Base-by-base conservation (phyloP, 441 rosid species). In the Dalechampia spathulata region DNA sequence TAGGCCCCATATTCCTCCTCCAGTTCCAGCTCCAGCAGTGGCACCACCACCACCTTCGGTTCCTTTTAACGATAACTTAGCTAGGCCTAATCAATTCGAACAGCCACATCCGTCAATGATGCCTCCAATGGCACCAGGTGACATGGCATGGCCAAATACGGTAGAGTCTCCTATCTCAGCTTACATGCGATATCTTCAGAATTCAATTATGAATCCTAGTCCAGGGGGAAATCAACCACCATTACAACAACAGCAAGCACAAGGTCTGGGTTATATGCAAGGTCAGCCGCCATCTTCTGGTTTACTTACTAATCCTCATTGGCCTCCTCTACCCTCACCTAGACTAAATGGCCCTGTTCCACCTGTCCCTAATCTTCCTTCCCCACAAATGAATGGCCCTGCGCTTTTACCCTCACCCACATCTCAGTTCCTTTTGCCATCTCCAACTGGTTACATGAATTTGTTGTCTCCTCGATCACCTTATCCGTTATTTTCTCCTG, bases 151-250 rank as follows among this genome's bases (percentile, higher is more conserved):
- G 79, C 30, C 55, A 23, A 76, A 74, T 59, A 66, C 78, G 0
- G 82, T 82, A 0, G 95, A 87, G 21, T 87, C 94, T 65, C 96
- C 96, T 2, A 75, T 87, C 62, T 83, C 94, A 2, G 90, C 87
- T 52, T 90, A 83, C 51, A 76, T 87, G 85, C 82, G 94, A 6
- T 87, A 87, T 74, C 76, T 90, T 57, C 84, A 80, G 63, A 69
- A 62, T 62, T 72, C 80, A 10, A 61, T 83, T 1, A 62, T 58
- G 27, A 83, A 83, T 57, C 73, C 86, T 21, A 71, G 87, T 64
- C 81, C 82, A 1, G 50, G 55, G 55, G 86, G 81, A 43, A 15
- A 62, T 62, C 76, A 62, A 44, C 72, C 61, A 52, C 77, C 50
- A 3, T 49, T 25, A 21, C 52, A 49, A 16, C 71, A 69, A 50